These are phyloP conservation scores for Saccharomycopsis lassenensis DNA, from an alignment of 805 yeast genomes.

Conservation along the genomic window DNA sequence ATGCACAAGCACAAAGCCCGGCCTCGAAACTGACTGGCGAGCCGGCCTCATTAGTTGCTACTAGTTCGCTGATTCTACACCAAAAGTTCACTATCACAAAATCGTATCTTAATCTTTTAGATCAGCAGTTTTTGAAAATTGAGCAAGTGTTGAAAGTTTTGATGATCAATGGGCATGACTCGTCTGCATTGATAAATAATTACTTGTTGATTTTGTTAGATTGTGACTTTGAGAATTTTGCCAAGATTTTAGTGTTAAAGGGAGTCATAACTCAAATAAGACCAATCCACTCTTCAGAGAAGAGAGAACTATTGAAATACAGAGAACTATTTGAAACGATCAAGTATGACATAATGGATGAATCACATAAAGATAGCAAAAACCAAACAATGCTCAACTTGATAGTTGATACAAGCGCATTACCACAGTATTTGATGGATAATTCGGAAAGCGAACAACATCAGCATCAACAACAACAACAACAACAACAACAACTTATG, in stretches of 20 bases:
- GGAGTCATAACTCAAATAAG: constrained; percentile 29
- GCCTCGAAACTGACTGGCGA: too few species aligned
- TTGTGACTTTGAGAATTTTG: constrained; percentile 47
- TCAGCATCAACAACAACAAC: neutral
- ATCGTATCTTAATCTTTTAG: constrained; percentile 34
- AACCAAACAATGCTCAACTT: constrained; percentile 3
- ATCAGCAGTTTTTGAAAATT: constrained; percentile 30
- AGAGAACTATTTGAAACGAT: constrained; percentile 31
- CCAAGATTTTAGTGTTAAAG: constrained; percentile 53
- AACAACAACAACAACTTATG: constrained; percentile 18
- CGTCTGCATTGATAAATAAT: constrained; percentile 46
- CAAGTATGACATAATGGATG: constrained; percentile 17
- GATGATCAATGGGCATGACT: constrained; percentile 56
- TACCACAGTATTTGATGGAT: too few species aligned
- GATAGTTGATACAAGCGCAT: too few species aligned
- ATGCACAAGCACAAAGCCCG: too few species aligned
- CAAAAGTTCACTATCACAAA: constrained; percentile 19
- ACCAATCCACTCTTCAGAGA: constrained; percentile 25
- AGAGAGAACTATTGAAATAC: constrained; percentile 28
- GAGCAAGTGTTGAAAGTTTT: constrained; percentile 63
- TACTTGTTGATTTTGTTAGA: constrained; percentile 63
- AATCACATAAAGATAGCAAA: neutral
- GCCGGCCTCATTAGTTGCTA: too few species aligned
- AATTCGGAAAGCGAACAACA: too few species aligned
- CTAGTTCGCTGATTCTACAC: too few species aligned